phyloP scores from a whole-genome alignment of 148 eudicot genomes.

The Persicaria maculosa region DNA sequence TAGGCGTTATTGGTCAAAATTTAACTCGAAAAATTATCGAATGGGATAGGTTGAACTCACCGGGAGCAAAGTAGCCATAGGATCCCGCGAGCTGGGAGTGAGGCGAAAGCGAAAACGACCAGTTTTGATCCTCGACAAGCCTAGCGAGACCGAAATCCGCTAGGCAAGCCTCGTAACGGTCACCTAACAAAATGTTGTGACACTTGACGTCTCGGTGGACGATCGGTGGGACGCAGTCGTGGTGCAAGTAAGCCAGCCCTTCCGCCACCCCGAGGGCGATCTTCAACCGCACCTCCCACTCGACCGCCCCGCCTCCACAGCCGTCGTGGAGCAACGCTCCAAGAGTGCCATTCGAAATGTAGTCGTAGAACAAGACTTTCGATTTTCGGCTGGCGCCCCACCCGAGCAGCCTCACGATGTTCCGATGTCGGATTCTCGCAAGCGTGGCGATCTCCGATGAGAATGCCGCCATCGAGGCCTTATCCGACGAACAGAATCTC shows the following conservation, averaged over 20 bases:
- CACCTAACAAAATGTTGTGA: slow-evolving; percentile 76
- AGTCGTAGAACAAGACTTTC: slow-evolving; percentile 70
- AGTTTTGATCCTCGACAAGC: slow-evolving; percentile 55
- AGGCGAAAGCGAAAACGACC: slow-evolving; percentile 41
- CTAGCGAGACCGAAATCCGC: slow-evolving; percentile 93
- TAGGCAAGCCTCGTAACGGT: slow-evolving; percentile 66
- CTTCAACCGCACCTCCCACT: slow-evolving; percentile 73
- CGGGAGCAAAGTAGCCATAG: slow-evolving; percentile 92
- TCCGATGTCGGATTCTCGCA: slow-evolving; percentile 70
- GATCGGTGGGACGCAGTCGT: slow-evolving; percentile 75
- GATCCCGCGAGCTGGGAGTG: slow-evolving; percentile 82
- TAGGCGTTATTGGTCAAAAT: too few relatives aligned
- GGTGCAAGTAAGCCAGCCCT: slow-evolving; percentile 82
- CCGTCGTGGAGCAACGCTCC: slow-evolving; percentile 48
- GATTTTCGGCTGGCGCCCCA: slow-evolving; percentile 72
- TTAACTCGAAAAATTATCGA: not conserved
- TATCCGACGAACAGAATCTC: slow-evolving; percentile 53
- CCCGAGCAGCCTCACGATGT: slow-evolving; percentile 66
- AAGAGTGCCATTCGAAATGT: slow-evolving; percentile 57
- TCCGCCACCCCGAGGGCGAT: slow-evolving; percentile 82
- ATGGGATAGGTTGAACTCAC: slow-evolving; percentile 25
- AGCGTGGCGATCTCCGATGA: slow-evolving; percentile 79
- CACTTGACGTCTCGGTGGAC: slow-evolving; percentile 85
- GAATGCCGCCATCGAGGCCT: slow-evolving; percentile 43
- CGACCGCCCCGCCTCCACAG: slow-evolving; percentile 25